Evolutionary conservation across 179 eudicot species (phyloP).

Genomic region (Kewa caespitosa): DNA sequence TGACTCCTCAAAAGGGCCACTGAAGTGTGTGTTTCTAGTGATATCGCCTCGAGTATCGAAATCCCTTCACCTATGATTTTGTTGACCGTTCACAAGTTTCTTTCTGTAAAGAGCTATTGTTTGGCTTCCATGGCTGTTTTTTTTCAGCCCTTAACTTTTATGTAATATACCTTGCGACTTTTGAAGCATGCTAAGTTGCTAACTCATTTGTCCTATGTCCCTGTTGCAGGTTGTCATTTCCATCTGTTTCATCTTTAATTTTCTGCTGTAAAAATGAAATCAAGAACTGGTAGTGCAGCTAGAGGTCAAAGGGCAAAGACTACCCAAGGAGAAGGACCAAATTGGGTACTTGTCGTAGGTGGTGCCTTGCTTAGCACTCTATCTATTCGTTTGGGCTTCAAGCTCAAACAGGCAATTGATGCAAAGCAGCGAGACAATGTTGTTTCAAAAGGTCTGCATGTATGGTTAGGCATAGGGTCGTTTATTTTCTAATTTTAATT

Average conservation of each 20-base stretch:
- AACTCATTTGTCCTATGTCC: background rate
- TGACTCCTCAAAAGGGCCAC: no score
- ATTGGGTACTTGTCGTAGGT: slow-evolving; percentile 87
- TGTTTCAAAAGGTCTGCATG: slow-evolving; percentile 44
- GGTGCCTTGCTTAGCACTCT: slow-evolving; percentile 87
- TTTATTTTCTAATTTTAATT: background rate
- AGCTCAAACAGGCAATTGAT: slow-evolving; percentile 80
- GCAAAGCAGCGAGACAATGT: slow-evolving; percentile 50
- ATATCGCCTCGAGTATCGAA: no score
- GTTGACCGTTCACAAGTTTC: background rate
- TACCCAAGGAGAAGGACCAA: slow-evolving; percentile 66
- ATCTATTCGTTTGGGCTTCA: slow-evolving; percentile 82
- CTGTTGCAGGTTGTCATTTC: slow-evolving; percentile 17
- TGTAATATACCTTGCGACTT: background rate
- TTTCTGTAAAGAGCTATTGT: background rate
- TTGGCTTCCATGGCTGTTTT: background rate
- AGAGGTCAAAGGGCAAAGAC: slow-evolving; percentile 49
- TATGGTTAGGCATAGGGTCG: slow-evolving; percentile 1
- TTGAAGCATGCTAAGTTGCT: slow-evolving; percentile 11
- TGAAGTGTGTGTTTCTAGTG: no score
- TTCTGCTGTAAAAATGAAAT: slow-evolving; percentile 49
- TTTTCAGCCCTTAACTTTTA: background rate
- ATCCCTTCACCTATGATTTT: background rate
- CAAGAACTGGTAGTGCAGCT: slow-evolving; percentile 49
- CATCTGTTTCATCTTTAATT: background rate